A percentile compares a stretch with the other conserved stretches of the same genome.
phyloP scores from a whole-genome alignment of 768 basidiomycete species.

The Lepiota subincarnata region DNA sequence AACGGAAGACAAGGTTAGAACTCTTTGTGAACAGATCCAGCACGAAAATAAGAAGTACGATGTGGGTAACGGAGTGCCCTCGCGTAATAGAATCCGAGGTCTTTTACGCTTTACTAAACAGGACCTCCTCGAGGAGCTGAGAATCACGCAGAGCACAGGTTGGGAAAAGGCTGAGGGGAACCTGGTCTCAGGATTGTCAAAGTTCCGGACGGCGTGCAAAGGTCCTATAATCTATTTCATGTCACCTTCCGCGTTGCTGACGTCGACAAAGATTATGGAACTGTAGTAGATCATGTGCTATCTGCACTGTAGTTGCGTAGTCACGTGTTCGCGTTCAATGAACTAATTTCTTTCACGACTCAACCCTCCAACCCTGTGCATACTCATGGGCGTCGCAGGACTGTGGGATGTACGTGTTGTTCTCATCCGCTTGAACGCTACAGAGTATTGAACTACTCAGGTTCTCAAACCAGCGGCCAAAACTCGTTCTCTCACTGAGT shows the following conservation, averaged over 20 bases:
- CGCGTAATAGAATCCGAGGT: not conserved
- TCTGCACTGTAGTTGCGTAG: not conserved
- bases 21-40: conserved; percentile 1
- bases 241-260: not conserved
- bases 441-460: conserved; percentile 23
- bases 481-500: conserved; percentile 69
- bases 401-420: conserved; percentile 41
- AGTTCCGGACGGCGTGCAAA: conserved; percentile 10
- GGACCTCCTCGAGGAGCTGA: not conserved
- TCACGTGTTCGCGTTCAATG: conserved; percentile 10
- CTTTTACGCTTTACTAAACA: not conserved
- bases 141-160: not conserved
- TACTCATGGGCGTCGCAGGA: conserved; percentile 43
- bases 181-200: not conserved
- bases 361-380: not conserved
- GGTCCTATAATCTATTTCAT: not conserved
- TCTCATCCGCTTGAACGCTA: conserved; percentile 7
- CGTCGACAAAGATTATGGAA: not conserved
- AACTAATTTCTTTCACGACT: not conserved
- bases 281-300: not conserved
- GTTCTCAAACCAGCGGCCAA: conserved; percentile 68
- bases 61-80: not conserved
- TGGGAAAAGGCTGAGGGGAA: not conserved
- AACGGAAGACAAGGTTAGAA: conserved; percentile 1
- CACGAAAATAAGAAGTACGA: not conserved